A percentile compares a stretch with the other conserved stretches of the same genome.
Conservation (phyloP, 2,329 filamentous ascomycete species). For the Fusarium kyushuense region DNA sequence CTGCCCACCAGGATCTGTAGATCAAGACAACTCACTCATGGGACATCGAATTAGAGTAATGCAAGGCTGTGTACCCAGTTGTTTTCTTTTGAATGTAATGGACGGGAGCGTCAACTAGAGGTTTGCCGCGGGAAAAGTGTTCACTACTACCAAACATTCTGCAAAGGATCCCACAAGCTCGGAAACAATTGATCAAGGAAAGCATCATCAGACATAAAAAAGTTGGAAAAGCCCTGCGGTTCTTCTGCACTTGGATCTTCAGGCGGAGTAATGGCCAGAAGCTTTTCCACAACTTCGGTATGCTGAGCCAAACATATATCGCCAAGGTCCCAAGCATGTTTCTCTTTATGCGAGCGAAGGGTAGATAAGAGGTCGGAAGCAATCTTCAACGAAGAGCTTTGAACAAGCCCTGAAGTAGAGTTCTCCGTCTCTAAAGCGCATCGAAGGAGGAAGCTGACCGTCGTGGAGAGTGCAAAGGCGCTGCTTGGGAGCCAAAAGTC, state of each 20-base stretch:
- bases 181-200: constrained; percentile 54
- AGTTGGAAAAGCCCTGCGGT: constrained; percentile 44
- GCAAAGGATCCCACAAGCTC: constrained; percentile 54
- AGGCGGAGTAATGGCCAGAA: constrained; percentile 49
- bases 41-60: too few relatives aligned
- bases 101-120: too few relatives aligned
- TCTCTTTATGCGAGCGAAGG: constrained; percentile 55
- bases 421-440: constrained; percentile 60
- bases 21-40: too few relatives aligned
- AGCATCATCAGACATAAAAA: constrained; percentile 50
- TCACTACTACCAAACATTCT: constrained; percentile 49
- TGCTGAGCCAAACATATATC: constrained; percentile 64
- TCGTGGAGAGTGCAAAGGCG: constrained; percentile 62
- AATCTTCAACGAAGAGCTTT: constrained; percentile 57
- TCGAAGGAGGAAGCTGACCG: constrained; percentile 63
- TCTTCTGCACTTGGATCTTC: constrained; percentile 37
- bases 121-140: constrained; percentile 15
- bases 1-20: too few relatives aligned
- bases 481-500: constrained; percentile 65
- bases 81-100: too few relatives aligned
- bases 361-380: constrained; percentile 57
- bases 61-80: too few relatives aligned
- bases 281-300: constrained; percentile 60
- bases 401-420: constrained; percentile 50
- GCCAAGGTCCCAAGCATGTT: constrained; percentile 62